Evolutionary conservation across 805 yeast species (phyloP).

Genomic region (Candida xiaguanensis): DNA sequence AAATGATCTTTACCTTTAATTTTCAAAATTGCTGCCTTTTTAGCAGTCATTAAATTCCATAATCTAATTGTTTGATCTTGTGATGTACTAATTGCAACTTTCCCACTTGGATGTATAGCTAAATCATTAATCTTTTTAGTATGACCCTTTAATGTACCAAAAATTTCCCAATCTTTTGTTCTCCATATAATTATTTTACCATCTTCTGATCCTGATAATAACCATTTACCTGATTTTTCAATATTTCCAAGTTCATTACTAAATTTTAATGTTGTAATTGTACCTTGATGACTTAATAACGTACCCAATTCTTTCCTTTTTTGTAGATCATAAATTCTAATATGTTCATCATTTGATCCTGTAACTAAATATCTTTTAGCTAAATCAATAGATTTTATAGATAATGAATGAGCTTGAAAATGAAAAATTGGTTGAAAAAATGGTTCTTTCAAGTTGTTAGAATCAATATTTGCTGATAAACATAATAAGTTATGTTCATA

Average conservation of each 20-base stretch:
- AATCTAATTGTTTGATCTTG: slow-evolving; percentile 78
- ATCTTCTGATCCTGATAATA: slow-evolving; percentile 86
- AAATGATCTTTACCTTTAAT: slow-evolving; percentile 63
- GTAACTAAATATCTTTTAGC: slow-evolving; percentile 85
- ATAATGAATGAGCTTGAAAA: slow-evolving; percentile 88
- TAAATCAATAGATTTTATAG: slow-evolving; percentile 80
- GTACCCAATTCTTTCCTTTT: slow-evolving; percentile 93
- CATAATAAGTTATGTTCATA: slow-evolving; percentile 92
- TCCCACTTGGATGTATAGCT: slow-evolving; percentile 85
- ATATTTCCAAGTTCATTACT: slow-evolving; percentile 43
- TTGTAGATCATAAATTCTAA: slow-evolving; percentile 89
- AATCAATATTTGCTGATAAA: slow-evolving; percentile 65
- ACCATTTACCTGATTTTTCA: slow-evolving; percentile 74
- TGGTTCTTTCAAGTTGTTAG: slow-evolving; percentile 38
- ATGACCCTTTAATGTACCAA: slow-evolving; percentile 88
- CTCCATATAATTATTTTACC: slow-evolving; percentile 91
- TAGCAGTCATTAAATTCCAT: slow-evolving; percentile 97
- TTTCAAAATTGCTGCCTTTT: slow-evolving; percentile 83
- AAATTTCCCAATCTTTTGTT: slow-evolving; percentile 93
- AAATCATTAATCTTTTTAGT: slow-evolving; percentile 77
- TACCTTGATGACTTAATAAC: slow-evolving; percentile 82
- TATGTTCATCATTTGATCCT: slow-evolving; percentile 94
- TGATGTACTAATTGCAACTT: slow-evolving; percentile 86
- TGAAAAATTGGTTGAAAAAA: slow-evolving; percentile 92
- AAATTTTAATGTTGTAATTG: slow-evolving; percentile 74